Base-by-base conservation (phyloP, 164 flowering plant species). In the Magnolia officinalis region DNA sequence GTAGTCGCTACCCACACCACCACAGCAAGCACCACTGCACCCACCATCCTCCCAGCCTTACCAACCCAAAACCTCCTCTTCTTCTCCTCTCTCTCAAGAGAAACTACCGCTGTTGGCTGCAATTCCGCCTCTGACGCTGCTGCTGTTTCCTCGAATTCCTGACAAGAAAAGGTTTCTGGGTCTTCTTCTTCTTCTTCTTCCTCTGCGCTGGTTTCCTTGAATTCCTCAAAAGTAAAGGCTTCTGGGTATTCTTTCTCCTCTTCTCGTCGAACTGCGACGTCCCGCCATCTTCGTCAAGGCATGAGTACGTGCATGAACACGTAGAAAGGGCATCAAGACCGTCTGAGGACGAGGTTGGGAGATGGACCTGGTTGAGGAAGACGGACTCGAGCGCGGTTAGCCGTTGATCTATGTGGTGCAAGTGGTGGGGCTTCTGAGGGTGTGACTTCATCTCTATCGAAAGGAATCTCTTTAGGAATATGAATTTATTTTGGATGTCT, bases 41-140 rank as follows among this genome's bases (percentile, higher is more conserved):
- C 26, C 16, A 31, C 64, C 45, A 24, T 64, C 6, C 64, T 72
- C 23, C 74, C 24, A 23, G 63, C 74, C 13, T 4, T 37, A 37
- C 45, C 45, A 14, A 21, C 24, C 26, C 21, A 20, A 23, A 51
- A 14, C 31, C n/a, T n/a, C 63, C 19, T 51, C 74, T 55, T 55
- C 61, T 55, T 16, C 13, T 55, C 61, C 61, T 16, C 61, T 55
- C 61, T 55, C 61, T 55, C 19, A 2, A 2, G 16, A 9, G 97
- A 91, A 0, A 88, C 86, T 50, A 83, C 73, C n/a, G 89, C 95
- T 0, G 89, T 73, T 6, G 92, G 93, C 61, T 55, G 16, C 11
- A 11, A 11, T 16, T 18, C 61, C 13, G 61, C 61, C 13, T 16
- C 18, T 2, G 18, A 8, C 61, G 0, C 18, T 11, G 61, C 61